Conservation (phyloP, 352 stramenopile species). For the Pythium oligandrum region DNA sequence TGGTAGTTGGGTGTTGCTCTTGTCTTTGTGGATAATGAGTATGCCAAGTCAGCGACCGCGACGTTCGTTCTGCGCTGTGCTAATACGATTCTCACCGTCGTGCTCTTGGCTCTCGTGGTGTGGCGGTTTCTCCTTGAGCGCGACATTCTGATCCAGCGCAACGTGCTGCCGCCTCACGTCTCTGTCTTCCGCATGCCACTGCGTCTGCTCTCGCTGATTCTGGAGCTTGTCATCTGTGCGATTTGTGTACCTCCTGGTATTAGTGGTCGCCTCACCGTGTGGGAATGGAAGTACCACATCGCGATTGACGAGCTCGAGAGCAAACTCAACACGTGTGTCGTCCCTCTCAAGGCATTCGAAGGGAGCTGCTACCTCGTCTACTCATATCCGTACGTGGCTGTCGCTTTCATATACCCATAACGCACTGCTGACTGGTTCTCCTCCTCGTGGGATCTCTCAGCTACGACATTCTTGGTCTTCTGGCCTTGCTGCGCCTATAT, state of each 20-base stretch:
- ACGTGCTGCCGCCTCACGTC: slow-evolving; percentile 47
- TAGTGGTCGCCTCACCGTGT: slow-evolving; percentile 40
- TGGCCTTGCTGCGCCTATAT: slow-evolving; percentile 67
- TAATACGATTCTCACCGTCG: slow-evolving; percentile 38
- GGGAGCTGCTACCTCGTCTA: slow-evolving; percentile 66
- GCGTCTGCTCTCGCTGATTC: slow-evolving; percentile 31
- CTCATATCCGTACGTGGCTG: slow-evolving; percentile 48
- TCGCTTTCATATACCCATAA: no score
- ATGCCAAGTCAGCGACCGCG: slow-evolving; percentile 21
- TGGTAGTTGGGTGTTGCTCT: slow-evolving; percentile 42
- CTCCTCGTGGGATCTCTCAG: slow-evolving; percentile 13
- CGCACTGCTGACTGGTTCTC: no score
- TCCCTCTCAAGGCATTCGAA: slow-evolving; percentile 24
- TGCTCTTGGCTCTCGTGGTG: slow-evolving; percentile 45
- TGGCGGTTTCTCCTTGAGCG: slow-evolving; percentile 53
- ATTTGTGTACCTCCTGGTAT: slow-evolving; percentile 55
- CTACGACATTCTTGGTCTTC: slow-evolving; percentile 59
- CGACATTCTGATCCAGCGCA: slow-evolving; percentile 58
- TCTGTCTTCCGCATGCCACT: slow-evolving; percentile 44
- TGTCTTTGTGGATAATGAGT: slow-evolving; percentile 69
- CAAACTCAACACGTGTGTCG: slow-evolving; percentile 18
- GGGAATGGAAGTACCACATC: slow-evolving; percentile 67
- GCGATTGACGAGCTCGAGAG: slow-evolving; percentile 13
- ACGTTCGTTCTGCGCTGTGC: slow-evolving; percentile 36
- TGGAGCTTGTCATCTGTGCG: slow-evolving; percentile 44